Evolutionary conservation across 441 rosid genomes (phyloP), one percentile per base, ranked within the genome.

Genomic region (Populus hybrid): DNA sequence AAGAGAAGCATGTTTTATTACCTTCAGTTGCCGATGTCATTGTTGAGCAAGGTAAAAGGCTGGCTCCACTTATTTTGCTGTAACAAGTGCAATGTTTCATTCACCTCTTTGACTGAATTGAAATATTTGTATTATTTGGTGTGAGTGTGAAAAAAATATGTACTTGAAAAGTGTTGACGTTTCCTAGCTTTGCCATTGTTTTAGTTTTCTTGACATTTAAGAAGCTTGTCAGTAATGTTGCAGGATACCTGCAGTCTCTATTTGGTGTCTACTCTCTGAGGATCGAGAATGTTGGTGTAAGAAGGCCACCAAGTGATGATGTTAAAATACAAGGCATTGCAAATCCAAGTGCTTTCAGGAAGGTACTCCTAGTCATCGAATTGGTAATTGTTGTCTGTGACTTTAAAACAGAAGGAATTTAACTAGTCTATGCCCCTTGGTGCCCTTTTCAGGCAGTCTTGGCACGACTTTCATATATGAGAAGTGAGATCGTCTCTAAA

Each of bases 221-320:
- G 9, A 29, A 21, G 14, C 28, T 70, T 77, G 12, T 24, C 24
- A 56, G 73, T 80, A 11, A 70, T 79, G 53, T 72, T 28, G 29
- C 84, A 91, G 96, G 94, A 72, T 91, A 87, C 80, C 78, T 90
- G 90, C 94, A 91, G 84, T 90, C 96, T 69, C 75, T 83, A 64
- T 90, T 89, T 83, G 95, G 95, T 80, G 88, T 91, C 7, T 87
- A 84, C 84, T 91, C 93, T 53, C 81, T 91, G 65, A 86, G 94
- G 81, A 90, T 91, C 79, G 95, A 91, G 88, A 90, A 90, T 80
- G 80, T 76, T 56, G 92, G 94, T 68, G 89, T 90, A 5, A 89
- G 91, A 76, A 86, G 91, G 83, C 90, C 92, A 24, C 86, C 91
- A 0, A 87, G 91, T 76, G 96, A 91, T 79, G 94, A 88, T 78